Evolutionary conservation across 108 stramenopile species (phyloP).

Genomic region (Stephanodiscus triporus): DNA sequence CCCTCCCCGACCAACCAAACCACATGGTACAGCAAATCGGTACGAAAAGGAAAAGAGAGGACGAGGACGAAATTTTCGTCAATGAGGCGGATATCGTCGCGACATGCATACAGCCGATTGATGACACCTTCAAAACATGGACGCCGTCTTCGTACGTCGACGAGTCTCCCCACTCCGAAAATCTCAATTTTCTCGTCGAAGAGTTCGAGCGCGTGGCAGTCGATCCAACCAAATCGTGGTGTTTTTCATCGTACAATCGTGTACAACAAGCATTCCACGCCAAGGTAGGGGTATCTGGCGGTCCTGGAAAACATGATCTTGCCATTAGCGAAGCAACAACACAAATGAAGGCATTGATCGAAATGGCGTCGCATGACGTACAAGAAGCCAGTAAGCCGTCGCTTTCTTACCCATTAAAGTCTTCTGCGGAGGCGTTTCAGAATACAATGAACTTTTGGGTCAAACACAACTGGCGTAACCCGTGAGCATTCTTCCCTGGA

Average conservation of each 20-base stretch:
- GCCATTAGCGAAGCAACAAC: conserved; percentile 7
- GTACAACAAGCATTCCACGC: conserved; percentile 2
- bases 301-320: background rate
- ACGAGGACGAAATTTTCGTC: too few species aligned
- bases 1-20: too few species aligned
- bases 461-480: conserved; percentile 6
- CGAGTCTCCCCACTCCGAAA: background rate
- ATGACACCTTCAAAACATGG: conserved; percentile 8
- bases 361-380: conserved; percentile 3
- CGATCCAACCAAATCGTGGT: background rate
- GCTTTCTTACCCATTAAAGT: background rate
- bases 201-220: conserved; percentile 14
- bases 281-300: background rate
- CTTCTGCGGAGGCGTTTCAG: background rate
- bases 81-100: background rate
- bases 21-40: too few species aligned
- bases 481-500: background rate
- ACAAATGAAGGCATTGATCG: conserved; percentile 34
- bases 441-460: background rate
- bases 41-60: too few species aligned
- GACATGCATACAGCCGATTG: background rate
- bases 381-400: background rate
- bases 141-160: background rate
- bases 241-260: conserved; percentile 28
- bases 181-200: conserved; percentile 7